phyloP scores from a whole-genome alignment of 305 asterid species.

The Solanum hybrid region DNA sequence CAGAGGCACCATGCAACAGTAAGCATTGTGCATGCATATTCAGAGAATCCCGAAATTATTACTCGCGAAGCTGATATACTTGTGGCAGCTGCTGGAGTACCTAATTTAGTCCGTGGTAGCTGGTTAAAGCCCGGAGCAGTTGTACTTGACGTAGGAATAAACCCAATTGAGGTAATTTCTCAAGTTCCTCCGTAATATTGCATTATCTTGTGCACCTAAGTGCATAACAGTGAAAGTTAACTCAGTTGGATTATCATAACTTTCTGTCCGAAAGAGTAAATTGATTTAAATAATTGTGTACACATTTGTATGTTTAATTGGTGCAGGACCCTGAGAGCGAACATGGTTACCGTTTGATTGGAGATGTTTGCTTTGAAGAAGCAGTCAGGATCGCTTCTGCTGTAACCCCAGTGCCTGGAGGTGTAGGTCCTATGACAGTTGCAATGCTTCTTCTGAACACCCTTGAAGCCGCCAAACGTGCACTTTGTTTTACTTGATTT shows the following conservation, averaged over 20 bases:
- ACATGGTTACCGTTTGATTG: slow-evolving; percentile 62
- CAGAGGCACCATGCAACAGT: slow-evolving; percentile 95
- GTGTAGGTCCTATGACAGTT: slow-evolving; percentile 96
- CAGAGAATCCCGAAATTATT: slow-evolving; percentile 54
- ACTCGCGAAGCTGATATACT: slow-evolving; percentile 83
- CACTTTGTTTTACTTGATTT: slow-evolving; percentile 22
- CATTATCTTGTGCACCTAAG: not conserved
- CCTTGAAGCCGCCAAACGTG: slow-evolving; percentile 62
- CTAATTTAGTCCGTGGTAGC: slow-evolving; percentile 74
- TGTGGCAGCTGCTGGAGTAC: slow-evolving; percentile 79
- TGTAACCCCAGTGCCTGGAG: slow-evolving; percentile 93
- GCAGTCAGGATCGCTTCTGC: slow-evolving; percentile 68
- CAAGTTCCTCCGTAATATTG: not conserved
- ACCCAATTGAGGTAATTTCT: slow-evolving; percentile 53
- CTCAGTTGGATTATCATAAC: not conserved
- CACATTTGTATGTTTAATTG: not conserved
- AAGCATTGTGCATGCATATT: slow-evolving; percentile 53
- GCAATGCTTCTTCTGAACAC: slow-evolving; percentile 92
- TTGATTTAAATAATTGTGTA: not conserved
- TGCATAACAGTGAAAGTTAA: not conserved
- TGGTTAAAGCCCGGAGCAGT: slow-evolving; percentile 96
- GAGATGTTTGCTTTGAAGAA: slow-evolving; percentile 85
- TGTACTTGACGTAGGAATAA: slow-evolving; percentile 80
- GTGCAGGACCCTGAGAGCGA: slow-evolving; percentile 50
- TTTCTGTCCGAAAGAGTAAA: not conserved